phyloP scores from a whole-genome alignment of 768 basidiomycete species.

The Pulveroboletus sp. region DNA sequence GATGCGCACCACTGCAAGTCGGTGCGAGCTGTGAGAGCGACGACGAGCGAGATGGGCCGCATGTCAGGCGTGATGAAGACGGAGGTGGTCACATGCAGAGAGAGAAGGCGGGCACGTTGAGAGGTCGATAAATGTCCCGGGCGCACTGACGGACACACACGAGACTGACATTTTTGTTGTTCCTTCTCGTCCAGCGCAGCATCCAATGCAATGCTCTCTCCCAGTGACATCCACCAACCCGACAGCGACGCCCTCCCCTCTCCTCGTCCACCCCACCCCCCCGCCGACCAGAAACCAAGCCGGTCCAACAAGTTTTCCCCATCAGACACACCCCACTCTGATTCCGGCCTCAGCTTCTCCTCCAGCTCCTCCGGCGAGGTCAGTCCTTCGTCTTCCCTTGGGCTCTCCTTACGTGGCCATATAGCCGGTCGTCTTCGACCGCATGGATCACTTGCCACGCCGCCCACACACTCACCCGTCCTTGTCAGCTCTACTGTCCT shows the following conservation, averaged over 20 bases:
- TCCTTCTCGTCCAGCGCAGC: conserved; percentile 6
- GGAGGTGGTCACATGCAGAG: too few relatives aligned
- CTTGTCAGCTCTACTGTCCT: background rate
- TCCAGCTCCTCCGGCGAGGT: conserved; percentile 32
- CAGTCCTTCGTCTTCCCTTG: background rate
- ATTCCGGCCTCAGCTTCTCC: conserved; percentile 29
- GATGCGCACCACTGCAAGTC: background rate
- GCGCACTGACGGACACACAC: background rate
- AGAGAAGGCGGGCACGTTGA: background rate
- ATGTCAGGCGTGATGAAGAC: too few relatives aligned
- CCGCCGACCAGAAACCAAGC: background rate
- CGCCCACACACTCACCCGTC: background rate
- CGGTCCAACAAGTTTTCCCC: background rate
- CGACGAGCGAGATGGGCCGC: background rate
- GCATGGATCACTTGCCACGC: conserved; percentile 7
- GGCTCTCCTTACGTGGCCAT: background rate
- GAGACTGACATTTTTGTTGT: background rate
- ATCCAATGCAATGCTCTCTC: conserved; percentile 16
- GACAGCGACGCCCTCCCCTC: conserved; percentile 1
- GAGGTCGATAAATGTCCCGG: conserved; percentile 6
- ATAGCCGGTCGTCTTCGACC: conserved; percentile 7
- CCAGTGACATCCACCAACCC: conserved; percentile 15
- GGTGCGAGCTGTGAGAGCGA: background rate
- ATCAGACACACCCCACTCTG: conserved; percentile 23
- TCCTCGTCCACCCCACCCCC: background rate